Evolutionary conservation across 306 rosid genomes (phyloP).

Genomic region (Urtica urens): DNA sequence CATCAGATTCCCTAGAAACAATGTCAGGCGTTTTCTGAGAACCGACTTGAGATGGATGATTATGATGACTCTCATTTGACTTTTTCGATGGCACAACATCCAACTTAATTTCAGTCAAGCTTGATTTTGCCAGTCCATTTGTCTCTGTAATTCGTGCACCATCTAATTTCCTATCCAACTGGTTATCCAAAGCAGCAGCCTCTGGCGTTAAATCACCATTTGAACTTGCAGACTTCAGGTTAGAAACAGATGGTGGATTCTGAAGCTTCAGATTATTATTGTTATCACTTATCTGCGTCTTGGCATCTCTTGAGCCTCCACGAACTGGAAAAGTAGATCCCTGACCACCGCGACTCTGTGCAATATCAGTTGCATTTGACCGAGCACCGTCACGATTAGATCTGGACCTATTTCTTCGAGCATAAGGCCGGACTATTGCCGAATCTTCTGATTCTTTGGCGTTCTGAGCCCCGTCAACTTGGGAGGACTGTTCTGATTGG

Average conservation of each 20-base stretch:
- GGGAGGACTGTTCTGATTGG: constrained; percentile 86
- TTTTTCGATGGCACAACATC: constrained; percentile 29
- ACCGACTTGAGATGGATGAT: constrained; percentile 34
- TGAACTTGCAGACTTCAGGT: constrained; percentile 48
- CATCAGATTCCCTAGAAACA: constrained; percentile 37
- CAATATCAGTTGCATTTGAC: constrained; percentile 27
- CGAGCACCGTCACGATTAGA: constrained; percentile 67
- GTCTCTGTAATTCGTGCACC: constrained; percentile 31
- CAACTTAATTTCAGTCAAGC: constrained; percentile 40
- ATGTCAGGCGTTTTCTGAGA: constrained; percentile 25
- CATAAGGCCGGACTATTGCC: constrained; percentile 85
- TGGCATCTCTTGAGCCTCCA: constrained; percentile 49
- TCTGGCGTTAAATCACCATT: constrained; percentile 47
- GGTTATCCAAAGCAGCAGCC: constrained; percentile 29
- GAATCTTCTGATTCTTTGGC: constrained; percentile 91
- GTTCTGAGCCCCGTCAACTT: constrained; percentile 67
- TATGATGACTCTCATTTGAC: constrained; percentile 27
- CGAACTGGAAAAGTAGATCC: constrained; percentile 31
- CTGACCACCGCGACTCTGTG: constrained; percentile 24
- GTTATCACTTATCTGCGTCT: constrained; percentile 37
- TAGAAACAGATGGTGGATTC: constrained; percentile 39
- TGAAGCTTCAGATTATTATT: constrained; percentile 52
- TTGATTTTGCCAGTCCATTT: constrained; percentile 24
- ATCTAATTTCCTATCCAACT: constrained; percentile 36
- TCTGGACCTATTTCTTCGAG: constrained; percentile 89